Conservation (phyloP, 306 rosid species). For the Sicyos edulis region DNA sequence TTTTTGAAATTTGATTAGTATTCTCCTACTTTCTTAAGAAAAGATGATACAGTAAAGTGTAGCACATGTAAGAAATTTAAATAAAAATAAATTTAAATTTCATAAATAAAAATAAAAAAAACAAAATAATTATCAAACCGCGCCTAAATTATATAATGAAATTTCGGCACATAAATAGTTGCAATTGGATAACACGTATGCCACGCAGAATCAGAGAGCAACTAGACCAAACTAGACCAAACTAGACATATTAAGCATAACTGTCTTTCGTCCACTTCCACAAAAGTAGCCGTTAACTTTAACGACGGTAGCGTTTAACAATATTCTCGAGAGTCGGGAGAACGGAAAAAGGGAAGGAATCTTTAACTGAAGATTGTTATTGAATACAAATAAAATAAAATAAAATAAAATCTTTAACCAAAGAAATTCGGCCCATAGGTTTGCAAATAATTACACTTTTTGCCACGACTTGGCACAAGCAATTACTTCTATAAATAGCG, state of each 20-base stretch:
- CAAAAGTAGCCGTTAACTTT: slow-evolving; percentile 15
- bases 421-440: not conserved
- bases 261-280: slow-evolving; percentile 9
- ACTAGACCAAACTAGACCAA: not conserved
- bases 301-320: not conserved
- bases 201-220: not conserved
- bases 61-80: too few species aligned
- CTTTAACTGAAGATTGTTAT: not conserved
- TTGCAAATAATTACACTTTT: not conserved
- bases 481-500: slow-evolving; percentile 19
- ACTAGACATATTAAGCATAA: not conserved
- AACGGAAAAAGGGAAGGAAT: not conserved
- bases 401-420: not conserved
- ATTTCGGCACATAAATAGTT: not conserved
- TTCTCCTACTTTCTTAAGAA: too few species aligned
- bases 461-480: not conserved
- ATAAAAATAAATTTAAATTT: too few species aligned
- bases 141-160: too few species aligned
- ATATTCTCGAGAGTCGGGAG: not conserved
- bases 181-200: not conserved
- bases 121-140: too few species aligned
- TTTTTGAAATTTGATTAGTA: too few species aligned
- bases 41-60: too few species aligned
- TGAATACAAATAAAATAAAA: not conserved
- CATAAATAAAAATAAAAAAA: too few species aligned